Evolutionary conservation across 2,329 filamentous ascomycete genomes (phyloP).

Genomic region (Ophiognomonia clavigignenti-juglandacearum): DNA sequence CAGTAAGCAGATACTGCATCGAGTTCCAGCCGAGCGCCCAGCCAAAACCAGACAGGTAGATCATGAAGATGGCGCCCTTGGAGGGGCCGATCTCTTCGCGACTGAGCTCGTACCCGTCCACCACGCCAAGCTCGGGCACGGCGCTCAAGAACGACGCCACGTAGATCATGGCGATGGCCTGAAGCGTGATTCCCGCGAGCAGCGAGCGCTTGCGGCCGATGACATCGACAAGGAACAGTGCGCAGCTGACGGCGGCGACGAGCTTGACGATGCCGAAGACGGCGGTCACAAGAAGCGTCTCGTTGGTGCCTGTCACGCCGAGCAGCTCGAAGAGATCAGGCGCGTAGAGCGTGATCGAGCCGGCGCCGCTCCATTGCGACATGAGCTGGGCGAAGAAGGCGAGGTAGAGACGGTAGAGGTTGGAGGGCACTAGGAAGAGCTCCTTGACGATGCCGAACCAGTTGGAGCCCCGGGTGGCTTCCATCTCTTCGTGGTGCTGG

Average conservation of each 20-base stretch:
- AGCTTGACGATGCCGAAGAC: constrained; percentile 76
- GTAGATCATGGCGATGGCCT: constrained; percentile 58
- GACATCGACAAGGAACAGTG: constrained; percentile 73
- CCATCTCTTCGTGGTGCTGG: constrained; percentile 65
- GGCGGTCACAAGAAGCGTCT: constrained; percentile 67
- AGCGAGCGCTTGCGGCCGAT: constrained; percentile 69
- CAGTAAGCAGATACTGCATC: constrained; percentile 74
- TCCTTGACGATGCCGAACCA: constrained; percentile 63
- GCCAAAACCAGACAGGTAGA: constrained; percentile 63
- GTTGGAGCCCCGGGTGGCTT: constrained; percentile 63
- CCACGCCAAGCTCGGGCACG: constrained; percentile 53
- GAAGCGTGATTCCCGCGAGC: constrained; percentile 54
- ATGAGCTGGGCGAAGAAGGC: constrained; percentile 65
- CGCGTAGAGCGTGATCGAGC: constrained; percentile 72
- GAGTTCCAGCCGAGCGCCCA: constrained; percentile 72
- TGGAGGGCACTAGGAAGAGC: constrained; percentile 61
- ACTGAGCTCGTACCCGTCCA: constrained; percentile 43
- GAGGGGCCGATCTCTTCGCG: constrained; percentile 48
- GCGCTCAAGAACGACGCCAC: constrained; percentile 57
- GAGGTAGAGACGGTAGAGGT: constrained; percentile 69
- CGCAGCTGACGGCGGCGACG: constrained; percentile 60
- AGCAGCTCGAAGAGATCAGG: constrained; percentile 68
- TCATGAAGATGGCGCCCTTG: constrained; percentile 66
- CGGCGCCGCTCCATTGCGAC: constrained; percentile 69
- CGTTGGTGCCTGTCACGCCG: constrained; percentile 62